Base-by-base conservation (phyloP, 441 rosid genomes). In the Populus hybrid region DNA sequence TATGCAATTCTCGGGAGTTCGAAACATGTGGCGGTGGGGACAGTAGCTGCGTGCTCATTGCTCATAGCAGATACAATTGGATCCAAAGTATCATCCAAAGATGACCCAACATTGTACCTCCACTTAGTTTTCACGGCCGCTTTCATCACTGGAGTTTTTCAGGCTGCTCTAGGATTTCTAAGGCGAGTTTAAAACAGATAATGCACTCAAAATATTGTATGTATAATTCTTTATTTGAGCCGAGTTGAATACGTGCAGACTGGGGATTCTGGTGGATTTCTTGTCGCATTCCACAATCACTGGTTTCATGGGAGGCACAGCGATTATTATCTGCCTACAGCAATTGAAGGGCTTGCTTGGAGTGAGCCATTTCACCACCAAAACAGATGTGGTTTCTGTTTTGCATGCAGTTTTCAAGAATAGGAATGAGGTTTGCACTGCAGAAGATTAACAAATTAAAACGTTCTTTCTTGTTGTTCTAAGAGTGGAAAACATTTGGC, bases 281-380 rank as follows among this genome's bases (percentile, higher is more conserved):
- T 71, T 95, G 81, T 90, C 99, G n/a, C 98, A 92, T 75, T 91
- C 99, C 1, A 95, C 99, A 2, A 95, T 95, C 72, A 87, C 91
- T 6, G 99, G 99, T 26, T 93, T 95, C 89, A 93, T 95, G 97
- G 91, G 91, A 24, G 98, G 98, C 59, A 92, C 98, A 1, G 98
- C 99, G 6, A 80, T 87, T 6, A 81, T 95, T 5, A 92, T 93
- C 38, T 85, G 86, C 73, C 88, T 91, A 29, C 98, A 95, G 77
- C 99, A 95, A 75, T 77, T 92, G 72, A 93, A 92, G 82, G 97
- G 96, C 69, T 26, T 93, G 23, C 79, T 95, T 45, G 98, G 99
- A 20, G 45, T 95, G 81, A 75, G 16, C 0, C 90, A 90, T 66
- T 93, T 95, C 81, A 93, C 98, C 9, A 78, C 81, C 10, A 80